phyloP scores from a whole-genome alignment of 2,329 filamentous ascomycete species.

The Pyricularia sp. region DNA sequence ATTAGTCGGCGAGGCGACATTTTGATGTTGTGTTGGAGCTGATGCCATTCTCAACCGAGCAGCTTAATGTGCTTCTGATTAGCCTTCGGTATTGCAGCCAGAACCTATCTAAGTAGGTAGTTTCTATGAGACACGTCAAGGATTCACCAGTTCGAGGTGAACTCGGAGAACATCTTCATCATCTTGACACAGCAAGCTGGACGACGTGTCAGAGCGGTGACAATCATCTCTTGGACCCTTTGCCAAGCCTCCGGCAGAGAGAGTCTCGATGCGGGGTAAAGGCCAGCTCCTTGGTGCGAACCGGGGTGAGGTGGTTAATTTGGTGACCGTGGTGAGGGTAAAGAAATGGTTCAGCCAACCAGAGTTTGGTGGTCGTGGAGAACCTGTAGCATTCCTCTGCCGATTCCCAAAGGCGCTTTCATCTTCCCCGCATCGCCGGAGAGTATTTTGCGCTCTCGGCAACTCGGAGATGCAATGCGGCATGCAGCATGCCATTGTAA shows the following conservation, averaged over 20 bases:
- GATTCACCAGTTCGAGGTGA: background rate
- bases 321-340: too few species aligned
- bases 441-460: background rate
- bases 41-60: background rate
- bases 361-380: background rate
- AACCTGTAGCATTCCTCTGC: background rate
- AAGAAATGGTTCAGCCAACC: background rate
- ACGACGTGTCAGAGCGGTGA: background rate
- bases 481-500: background rate
- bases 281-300: background rate
- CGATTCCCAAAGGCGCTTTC: background rate
- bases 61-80: too few species aligned
- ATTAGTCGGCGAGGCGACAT: background rate
- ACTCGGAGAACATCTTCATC: background rate
- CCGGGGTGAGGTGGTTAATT: too few species aligned
- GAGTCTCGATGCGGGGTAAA: background rate
- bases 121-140: background rate
- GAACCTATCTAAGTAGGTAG: background rate
- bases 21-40: background rate
- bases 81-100: too few species aligned
- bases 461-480: background rate
- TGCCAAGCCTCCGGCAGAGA: background rate
- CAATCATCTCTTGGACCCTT: background rate
- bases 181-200: background rate
- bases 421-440: background rate